A percentile compares a stretch with the other conserved stretches of the same genome.
These are phyloP conservation scores for Escovopsis sp. DNA, from an alignment of 2,329 filamentous ascomycete genomes.

Conservation along the genomic window DNA sequence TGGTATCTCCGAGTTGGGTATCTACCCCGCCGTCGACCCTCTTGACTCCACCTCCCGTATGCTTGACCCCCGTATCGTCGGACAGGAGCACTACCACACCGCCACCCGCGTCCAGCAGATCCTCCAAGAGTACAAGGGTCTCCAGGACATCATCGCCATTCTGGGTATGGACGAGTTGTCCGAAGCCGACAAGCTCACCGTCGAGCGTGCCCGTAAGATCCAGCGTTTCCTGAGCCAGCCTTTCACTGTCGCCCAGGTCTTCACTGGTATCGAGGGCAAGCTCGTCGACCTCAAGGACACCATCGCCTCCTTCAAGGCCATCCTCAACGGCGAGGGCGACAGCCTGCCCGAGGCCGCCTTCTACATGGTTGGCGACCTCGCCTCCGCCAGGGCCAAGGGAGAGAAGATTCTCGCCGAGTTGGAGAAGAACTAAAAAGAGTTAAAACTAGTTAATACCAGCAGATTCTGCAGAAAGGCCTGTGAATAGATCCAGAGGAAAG, in stretches of 20 bases:
- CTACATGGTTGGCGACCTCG: constrained; percentile 98
- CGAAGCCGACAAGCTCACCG: constrained; percentile 97
- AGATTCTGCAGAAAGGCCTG: constrained; percentile 25
- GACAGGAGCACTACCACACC: constrained; percentile 92
- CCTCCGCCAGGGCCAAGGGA: constrained; percentile 86
- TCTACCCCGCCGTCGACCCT: constrained; percentile 99
- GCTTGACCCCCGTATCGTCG: constrained; percentile 96
- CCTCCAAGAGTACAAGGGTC: constrained; percentile 99
- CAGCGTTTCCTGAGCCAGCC: constrained; percentile 99
- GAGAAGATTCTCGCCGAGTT: constrained; percentile 99
- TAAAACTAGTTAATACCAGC: constrained; percentile 22
- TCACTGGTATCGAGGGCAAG: constrained; percentile 88
- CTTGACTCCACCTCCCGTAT: constrained; percentile 99
- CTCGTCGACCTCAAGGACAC: constrained; percentile 99
- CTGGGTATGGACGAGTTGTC: constrained; percentile 99
- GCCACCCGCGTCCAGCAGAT: constrained; percentile 96
- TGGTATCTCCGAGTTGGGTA: constrained; percentile 99
- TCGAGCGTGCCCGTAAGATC: constrained; percentile 99
- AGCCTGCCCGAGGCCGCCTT: constrained; percentile 84
- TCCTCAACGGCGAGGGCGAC: constrained; percentile 89
- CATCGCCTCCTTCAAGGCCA: constrained; percentile 93
- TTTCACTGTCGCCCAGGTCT: constrained; percentile 77
- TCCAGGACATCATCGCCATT: constrained; percentile 99
- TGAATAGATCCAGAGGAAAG: constrained; percentile 44
- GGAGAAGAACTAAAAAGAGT: constrained; percentile 42